phyloP scores from a whole-genome alignment of 2,329 filamentous ascomycete species.

The Alternaria ethzedia region DNA sequence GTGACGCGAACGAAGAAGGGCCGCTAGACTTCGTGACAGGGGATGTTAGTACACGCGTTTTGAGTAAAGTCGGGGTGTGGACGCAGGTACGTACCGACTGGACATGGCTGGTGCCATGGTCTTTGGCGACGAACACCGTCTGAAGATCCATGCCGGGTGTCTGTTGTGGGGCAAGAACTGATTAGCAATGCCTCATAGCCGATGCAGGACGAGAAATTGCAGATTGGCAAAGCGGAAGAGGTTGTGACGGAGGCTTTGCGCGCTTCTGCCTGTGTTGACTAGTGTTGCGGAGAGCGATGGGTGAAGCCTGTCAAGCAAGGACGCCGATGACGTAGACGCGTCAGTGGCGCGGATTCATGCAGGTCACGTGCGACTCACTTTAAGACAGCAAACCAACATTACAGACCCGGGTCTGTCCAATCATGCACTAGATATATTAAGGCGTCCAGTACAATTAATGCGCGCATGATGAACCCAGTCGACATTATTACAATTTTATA shows the following conservation, averaged over 20 bases:
- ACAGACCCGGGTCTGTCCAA: not conserved
- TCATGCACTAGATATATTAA: not conserved
- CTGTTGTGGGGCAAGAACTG: not conserved
- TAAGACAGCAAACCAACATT: not conserved
- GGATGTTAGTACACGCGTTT: conserved; percentile 11
- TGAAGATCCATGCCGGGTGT: conserved; percentile 24
- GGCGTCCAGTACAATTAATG: too few relatives aligned
- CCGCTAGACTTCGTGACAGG: conserved; percentile 30
- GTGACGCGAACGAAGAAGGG: conserved; percentile 40
- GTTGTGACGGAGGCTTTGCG: not conserved
- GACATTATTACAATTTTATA: conserved; percentile 7
- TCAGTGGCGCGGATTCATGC: conserved; percentile 3
- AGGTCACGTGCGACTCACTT: conserved; percentile 8
- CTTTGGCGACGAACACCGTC: conserved; percentile 17
- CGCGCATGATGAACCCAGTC: not conserved
- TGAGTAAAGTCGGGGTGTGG: not conserved
- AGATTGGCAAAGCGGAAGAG: not conserved
- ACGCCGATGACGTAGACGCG: conserved; percentile 21
- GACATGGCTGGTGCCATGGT: conserved; percentile 17
- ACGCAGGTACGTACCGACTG: conserved; percentile 22
- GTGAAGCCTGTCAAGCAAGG: conserved; percentile 9
- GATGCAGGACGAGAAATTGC: not conserved
- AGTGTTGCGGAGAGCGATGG: conserved; percentile 2
- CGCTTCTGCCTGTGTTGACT: conserved; percentile 1
- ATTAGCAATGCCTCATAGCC: conserved; percentile 9